Base-by-base conservation (phyloP, 2,329 filamentous ascomycete species). In the Fusarium sp. region DNA sequence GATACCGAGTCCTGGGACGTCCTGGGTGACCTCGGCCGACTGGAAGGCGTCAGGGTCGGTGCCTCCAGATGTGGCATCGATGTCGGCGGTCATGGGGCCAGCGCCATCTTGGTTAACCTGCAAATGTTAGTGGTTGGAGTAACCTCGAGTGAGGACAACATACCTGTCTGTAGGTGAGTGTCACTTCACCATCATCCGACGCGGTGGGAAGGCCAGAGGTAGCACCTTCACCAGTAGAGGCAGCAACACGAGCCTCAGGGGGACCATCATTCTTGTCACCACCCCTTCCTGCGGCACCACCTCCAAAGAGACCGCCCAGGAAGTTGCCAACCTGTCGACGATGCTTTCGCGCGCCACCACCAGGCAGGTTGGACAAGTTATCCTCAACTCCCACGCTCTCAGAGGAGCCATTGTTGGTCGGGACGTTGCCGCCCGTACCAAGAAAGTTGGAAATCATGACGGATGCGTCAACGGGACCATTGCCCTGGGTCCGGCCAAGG, bases 51-150 rank as follows among this genome's bases (percentile, higher is more conserved):
- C 77, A 27, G 87, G 40, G 76, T 92, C 89, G 6, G 87, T 89
- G 63, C 91, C 91, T 37, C 89, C 90, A 2, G 90, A 92, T 29
- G 90, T 91, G 47, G 85, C 82, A 77, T 93, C 91, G 58, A 93
- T 84, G 50, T 85, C 84, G 10, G 91, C 91, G 34, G 84, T 87
- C 57, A 93, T 83, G 2, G 90, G 90, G 2, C 91, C 91, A 0
- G 91, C 91, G 24, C 91, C 91, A 76, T 93, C 91, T 81, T 93
- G 91, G 87, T 93, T 93, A 84, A 93, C 89, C 84, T 93, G 29
- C 37, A 42, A 62, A n/a, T 34, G 40, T 74, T 34, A 71, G 63
- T 16, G 20, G 24, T 16, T 11, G 27, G 16, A n/a, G n/a, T 3
- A 22, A 54, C 42, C 58, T 72, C 61, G 37, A 72, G 67, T 65